Base-by-base conservation (phyloP, 768 basidiomycete genomes). In the Gymnopilus junonius region DNA sequence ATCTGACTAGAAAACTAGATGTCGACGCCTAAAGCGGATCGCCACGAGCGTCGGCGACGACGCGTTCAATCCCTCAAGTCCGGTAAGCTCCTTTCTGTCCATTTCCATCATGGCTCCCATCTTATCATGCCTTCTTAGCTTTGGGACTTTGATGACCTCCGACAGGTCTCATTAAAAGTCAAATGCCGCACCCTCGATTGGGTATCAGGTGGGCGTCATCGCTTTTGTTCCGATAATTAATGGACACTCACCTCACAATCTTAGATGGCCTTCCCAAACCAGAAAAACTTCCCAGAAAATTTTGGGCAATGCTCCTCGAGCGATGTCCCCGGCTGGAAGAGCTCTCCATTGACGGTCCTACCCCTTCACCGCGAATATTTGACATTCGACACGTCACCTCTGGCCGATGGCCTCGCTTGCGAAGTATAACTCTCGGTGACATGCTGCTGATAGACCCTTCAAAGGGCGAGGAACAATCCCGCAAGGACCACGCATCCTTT, bases 221-320 rank as follows among this genome's bases (percentile, higher is more conserved):
- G 7, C 43, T 43, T 43, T 35, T 29, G 20, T 27, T 15, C 23
- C 42, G 37, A 37, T 37, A 14, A n/a, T 43, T 46, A 31, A 40
- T 32, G 58, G 51, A 20, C 40, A 21, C 14, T 31, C 15, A 55
- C 34, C 39, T 46, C 10, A 58, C 59, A 12, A 29, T 53, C 54
- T 37, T 45, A 79, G 77, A 75, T 58, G 74, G 75, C 21, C 76
- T 66, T 17, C 76, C 78, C 31, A 72, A 66, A 42, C 64, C 69
- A 27, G 77, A 79, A 69, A 79, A 74, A 65, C 72, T 80, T 32
- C 79, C 79, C 8, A 66, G 73, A 43, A 66, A 74, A 55, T 72
- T 76, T 40, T 80, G 79, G 79, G 75, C 74, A 50, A 80, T 80
- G 79, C 71, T 80, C 31, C 67, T 80, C 25, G 78, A 80, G 57